Base-by-base conservation (phyloP, 2,329 filamentous ascomycete genomes). In the Triangularia verruculosa region DNA sequence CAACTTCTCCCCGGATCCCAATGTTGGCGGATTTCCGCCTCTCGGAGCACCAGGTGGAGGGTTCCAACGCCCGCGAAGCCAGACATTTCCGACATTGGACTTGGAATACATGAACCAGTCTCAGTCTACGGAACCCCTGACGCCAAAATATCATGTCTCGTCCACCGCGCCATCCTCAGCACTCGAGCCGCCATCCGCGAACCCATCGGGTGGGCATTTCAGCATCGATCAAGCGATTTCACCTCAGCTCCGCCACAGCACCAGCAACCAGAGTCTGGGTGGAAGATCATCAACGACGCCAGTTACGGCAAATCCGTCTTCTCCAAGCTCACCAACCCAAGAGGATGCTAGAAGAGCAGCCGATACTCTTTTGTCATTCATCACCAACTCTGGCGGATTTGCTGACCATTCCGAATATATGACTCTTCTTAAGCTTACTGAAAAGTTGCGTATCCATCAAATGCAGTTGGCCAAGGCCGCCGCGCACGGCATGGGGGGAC, bases 271-370 rank as follows among this genome's bases (percentile, higher is more conserved):
- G 62, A 84, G 80, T 66, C 76, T 84, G 64, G 74, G 74, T 12
- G 69, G 66, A 17, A 63, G 70, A 25, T 67, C 67, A 8, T 61
- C 64, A 8, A 66, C 67, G 5, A 66, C 67, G 7, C 64, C 68
- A 3, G 34, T 67, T 17, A 63, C 65, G 8, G 62, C 74, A 57
- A 78, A 76, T 15, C 76, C 78, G 1, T 83, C 84, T 47, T 83
- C 86, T 57, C 83, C 88, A 1, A 84, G 77, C 27, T 90, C 89
- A 1, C 90, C 90, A 0, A 92, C 89, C 0, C 90, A 93, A 69
- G 93, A 97, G 70, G 93, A 98, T 74, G 93, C 93, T 3, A 85
- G 91, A 43, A 84, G 87, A 59, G 94, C 93, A 1, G 83, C 96
- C 4, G 89, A 94, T 71, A 88, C 93, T 2, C 86, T 97, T 20